A percentile compares a stretch with the other conserved stretches of the same genome.
These are phyloP conservation scores for Odontarrhena argentea DNA, from an alignment of 345 rosid genomes.

Conservation along the genomic window DNA sequence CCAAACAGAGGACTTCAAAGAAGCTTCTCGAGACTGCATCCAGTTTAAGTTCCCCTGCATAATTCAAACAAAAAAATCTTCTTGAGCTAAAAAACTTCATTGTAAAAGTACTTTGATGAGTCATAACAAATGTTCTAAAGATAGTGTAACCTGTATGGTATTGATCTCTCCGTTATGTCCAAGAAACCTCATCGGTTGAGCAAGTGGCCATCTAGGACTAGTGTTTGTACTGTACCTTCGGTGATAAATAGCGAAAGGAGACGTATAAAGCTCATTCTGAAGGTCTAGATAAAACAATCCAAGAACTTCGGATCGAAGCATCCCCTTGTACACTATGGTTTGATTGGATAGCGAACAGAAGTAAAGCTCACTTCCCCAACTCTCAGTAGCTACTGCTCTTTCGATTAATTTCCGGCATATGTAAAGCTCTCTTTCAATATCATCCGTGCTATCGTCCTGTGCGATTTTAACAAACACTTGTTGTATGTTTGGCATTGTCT, in stretches of 20 bases:
- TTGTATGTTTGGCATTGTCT: conserved; percentile 91
- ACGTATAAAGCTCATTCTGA: conserved; percentile 66
- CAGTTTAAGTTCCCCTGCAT: conserved; percentile 95
- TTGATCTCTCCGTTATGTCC: conserved; percentile 99
- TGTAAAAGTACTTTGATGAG: neutral
- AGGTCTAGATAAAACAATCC: conserved; percentile 85
- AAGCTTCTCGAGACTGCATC: conserved; percentile 98
- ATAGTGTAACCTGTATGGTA: conserved; percentile 78
- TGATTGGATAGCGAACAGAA: conserved; percentile 95
- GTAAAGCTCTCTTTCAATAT: conserved; percentile 91
- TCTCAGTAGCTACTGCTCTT: conserved; percentile 54
- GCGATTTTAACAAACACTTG: conserved; percentile 90
- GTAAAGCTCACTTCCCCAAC: conserved; percentile 89
- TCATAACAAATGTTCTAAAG: conserved; percentile 1
- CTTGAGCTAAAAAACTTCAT: neutral
- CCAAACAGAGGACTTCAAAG: conserved; percentile 93
- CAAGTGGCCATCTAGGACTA: conserved; percentile 99
- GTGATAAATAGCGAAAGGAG: conserved; percentile 96
- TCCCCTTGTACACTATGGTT: conserved; percentile 96
- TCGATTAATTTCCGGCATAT: conserved; percentile 92
- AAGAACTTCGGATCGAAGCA: conserved; percentile 97
- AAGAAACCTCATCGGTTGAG: conserved; percentile 99
- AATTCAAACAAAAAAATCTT: conserved; percentile 8
- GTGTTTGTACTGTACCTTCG: conserved; percentile 97
- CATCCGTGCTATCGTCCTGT: conserved; percentile 83